Conservation (phyloP, 139 green algal genomes). For the Haematococcus lacustris region DNA sequence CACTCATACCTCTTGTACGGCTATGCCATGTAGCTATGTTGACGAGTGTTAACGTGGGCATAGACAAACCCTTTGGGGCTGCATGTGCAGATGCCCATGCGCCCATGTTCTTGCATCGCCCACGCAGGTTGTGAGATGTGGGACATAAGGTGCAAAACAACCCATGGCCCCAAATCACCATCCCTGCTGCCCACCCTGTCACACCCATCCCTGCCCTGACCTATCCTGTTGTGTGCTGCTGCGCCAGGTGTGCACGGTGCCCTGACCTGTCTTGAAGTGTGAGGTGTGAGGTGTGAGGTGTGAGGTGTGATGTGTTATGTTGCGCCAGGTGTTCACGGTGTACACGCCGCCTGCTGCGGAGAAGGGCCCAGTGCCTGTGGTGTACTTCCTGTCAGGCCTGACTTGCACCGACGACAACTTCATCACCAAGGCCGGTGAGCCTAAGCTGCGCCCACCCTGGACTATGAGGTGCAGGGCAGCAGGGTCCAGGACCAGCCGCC, state of each 20-base stretch:
- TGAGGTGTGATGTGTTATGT: too few relatives aligned
- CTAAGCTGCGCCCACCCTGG: too few relatives aligned
- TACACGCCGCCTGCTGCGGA: conserved; percentile 40
- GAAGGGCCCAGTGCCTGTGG: conserved; percentile 39
- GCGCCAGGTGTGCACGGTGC: neutral
- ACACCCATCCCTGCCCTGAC: neutral
- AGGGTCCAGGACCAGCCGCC: too few relatives aligned
- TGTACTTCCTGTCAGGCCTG: conserved; percentile 86
- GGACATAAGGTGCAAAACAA: neutral
- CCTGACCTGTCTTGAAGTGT: neutral
- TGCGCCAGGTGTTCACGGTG: conserved; percentile 75
- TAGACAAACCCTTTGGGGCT: neutral
- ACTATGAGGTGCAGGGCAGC: too few relatives aligned
- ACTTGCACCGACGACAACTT: conserved; percentile 94
- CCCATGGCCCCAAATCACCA: neutral
- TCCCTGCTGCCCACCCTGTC: neutral
- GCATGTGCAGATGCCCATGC: neutral
- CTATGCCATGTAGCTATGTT: neutral
- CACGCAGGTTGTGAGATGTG: too few relatives aligned
- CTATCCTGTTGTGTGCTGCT: neutral
- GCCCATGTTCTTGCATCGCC: neutral
- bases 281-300: too few relatives aligned
- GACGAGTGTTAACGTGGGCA: neutral
- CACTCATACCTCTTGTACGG: neutral
- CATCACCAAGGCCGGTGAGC: conserved; percentile 65